These are phyloP conservation scores for Pythium chondricola DNA, from an alignment of 352 stramenopile species.

Conservation along the genomic window DNA sequence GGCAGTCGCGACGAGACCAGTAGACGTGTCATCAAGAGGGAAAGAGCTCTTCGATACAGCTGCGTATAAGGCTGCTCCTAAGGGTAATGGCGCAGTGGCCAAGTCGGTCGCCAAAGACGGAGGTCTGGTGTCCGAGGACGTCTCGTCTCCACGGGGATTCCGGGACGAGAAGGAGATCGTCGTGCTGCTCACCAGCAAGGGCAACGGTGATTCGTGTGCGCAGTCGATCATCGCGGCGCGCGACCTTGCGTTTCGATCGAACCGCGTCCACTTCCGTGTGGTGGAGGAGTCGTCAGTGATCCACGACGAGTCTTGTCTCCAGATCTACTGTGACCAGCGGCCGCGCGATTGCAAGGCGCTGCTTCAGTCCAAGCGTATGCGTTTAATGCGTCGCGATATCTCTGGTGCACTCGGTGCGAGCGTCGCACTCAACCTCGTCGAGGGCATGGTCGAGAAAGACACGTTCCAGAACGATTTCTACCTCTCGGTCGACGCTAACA, in stretches of 20 bases:
- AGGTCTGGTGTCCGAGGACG: not conserved
- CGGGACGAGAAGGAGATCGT: conserved; percentile 67
- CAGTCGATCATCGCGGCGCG: conserved; percentile 40
- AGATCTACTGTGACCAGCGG: conserved; percentile 49
- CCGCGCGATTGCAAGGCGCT: conserved; percentile 37
- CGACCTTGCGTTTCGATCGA: conserved; percentile 27
- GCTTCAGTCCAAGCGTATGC: conserved; percentile 47
- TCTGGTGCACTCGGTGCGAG: conserved; percentile 46
- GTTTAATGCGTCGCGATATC: conserved; percentile 42
- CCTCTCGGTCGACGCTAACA: conserved; percentile 55
- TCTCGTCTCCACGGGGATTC: conserved; percentile 29
- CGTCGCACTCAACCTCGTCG: conserved; percentile 49
- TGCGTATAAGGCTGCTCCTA: not conserved
- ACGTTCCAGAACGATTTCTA: conserved; percentile 51
- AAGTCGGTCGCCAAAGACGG: not conserved
- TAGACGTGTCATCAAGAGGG: no score
- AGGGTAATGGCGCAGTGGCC: no score
- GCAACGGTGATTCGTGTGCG: conserved; percentile 51
- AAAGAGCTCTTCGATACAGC: not conserved
- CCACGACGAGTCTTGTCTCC: conserved; percentile 51
- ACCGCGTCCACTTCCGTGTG: conserved; percentile 59
- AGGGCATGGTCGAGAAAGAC: conserved; percentile 48
- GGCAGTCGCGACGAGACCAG: not conserved
- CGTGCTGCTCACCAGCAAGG: conserved; percentile 62
- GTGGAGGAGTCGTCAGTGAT: conserved; percentile 67